These are phyloP conservation scores for Sophora flavescens DNA, from an alignment of 306 rosid genomes.

Conservation along the genomic window DNA sequence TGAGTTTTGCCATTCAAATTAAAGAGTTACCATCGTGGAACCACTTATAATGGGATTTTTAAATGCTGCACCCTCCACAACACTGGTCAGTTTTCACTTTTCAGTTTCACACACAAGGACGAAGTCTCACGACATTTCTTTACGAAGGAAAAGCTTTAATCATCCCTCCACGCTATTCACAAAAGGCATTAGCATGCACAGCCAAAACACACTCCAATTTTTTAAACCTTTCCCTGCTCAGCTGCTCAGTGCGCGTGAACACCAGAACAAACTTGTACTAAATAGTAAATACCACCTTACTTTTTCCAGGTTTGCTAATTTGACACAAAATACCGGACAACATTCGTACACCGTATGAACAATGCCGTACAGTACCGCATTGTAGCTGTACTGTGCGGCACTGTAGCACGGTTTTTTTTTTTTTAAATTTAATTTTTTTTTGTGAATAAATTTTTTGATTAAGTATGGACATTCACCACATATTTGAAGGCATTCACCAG, in stretches of 20 bases:
- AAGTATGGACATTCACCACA: too few species aligned
- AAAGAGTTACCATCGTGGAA: conserved; percentile 42
- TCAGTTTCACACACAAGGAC: conserved; percentile 16
- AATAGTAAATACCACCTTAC: too few species aligned
- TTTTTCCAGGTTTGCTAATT: too few species aligned
- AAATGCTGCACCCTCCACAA: conserved; percentile 42
- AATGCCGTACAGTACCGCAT: too few species aligned
- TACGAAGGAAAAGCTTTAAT: conserved; percentile 1
- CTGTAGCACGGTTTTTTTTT: too few species aligned
- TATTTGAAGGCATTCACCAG: too few species aligned
- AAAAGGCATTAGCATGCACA: conserved; percentile 12
- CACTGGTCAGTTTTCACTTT: conserved; percentile 20
- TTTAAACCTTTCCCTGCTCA: not conserved
- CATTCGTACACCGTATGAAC: too few species aligned
- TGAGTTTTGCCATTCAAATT: conserved; percentile 35
- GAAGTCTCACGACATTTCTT: conserved; percentile 3
- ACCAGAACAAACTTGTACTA: not conserved
- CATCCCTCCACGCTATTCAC: conserved; percentile 40
- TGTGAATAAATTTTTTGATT: too few species aligned
- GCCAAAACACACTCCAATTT: not conserved
- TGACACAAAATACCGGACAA: too few species aligned
- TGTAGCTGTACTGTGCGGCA: too few species aligned
- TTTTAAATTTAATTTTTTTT: too few species aligned
- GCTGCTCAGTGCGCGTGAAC: conserved; percentile 36
- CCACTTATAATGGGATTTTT: too few species aligned